Evolutionary conservation across 345 rosid genomes (phyloP), one percentile per base, ranked within the genome.

Genomic region (Clarkia xantiana): DNA sequence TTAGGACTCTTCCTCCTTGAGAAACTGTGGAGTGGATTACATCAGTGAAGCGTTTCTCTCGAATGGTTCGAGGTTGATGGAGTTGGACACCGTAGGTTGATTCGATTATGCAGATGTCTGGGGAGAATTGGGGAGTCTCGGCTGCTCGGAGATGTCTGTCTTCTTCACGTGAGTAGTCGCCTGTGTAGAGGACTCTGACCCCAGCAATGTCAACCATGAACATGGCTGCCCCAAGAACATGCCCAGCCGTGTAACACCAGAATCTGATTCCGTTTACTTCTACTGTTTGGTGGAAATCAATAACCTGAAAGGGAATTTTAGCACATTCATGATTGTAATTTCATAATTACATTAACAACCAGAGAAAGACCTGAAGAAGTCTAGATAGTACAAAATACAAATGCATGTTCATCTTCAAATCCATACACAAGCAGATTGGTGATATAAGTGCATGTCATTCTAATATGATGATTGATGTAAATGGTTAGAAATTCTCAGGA

Each of bases 161-260:
- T 71, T 90, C 97, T 69, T 86, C 94, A 12, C 94, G 82, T 36
- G 97, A 90, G 53, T 90, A 90, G 44, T 90, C 97, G 40, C 97
- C 97, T 16, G 94, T 86, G 56, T 90, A 90, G 53, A 90, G 95
- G 47, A 81, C 77, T 50, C 91, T 82, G 16, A 90, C 95, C 61
- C 95, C 81, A 6, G 97, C 95, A 58, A 90, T 72, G 59, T 90
- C 95, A 20, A 86, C 97, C 95, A 90, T 90, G 59, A 90, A 90
- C 97, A 86, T 90, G 43, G 95, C 94, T 66, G 97, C 97, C 54
- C 97, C 97, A 53, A 90, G 94, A 45, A 90, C 95, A 61, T 90
- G 95, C 49, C 97, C 97, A 57, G 97, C 97, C 17, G 97, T 81
- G 60, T 90, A 90, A 62, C 97, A 90, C 97, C 95, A 90, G 64